These are phyloP conservation scores for Panicum hallii DNA, from an alignment of 202 grass and related monocot species.

Conservation along the genomic window DNA sequence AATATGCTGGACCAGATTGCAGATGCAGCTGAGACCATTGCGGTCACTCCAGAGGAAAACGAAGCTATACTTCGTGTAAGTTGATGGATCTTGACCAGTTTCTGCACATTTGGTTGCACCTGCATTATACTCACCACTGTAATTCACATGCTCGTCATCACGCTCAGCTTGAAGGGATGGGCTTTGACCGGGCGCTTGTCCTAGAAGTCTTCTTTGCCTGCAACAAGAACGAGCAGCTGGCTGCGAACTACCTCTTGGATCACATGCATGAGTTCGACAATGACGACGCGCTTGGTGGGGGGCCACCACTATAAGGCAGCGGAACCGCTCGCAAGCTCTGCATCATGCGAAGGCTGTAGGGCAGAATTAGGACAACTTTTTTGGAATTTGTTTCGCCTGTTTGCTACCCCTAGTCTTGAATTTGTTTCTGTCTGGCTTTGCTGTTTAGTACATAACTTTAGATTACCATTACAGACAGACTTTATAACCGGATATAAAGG, in stretches of 20 bases:
- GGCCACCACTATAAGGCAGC: constrained; percentile 35
- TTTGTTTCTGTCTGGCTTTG: constrained; percentile 38
- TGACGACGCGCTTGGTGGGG: constrained; percentile 32
- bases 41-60: constrained; percentile 84
- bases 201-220: constrained; percentile 91
- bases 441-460: constrained; percentile 54
- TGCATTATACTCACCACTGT: background rate
- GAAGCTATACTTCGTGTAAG: constrained; percentile 96
- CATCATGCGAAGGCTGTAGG: constrained; percentile 36
- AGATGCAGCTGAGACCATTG: constrained; percentile 68
- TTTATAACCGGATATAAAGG: constrained; percentile 44
- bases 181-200: constrained; percentile 80
- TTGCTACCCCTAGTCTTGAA: constrained; percentile 14
- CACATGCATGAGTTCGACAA: constrained; percentile 92
- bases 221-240: constrained; percentile 84
- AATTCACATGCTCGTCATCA: background rate
- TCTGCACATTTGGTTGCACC: background rate
- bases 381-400: constrained; percentile 42
- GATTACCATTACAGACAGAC: constrained; percentile 42
- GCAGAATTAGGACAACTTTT: constrained; percentile 45
- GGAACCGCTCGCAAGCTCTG: constrained; percentile 29
- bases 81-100: constrained; percentile 24
- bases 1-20: constrained; percentile 82
- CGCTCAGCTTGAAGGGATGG: constrained; percentile 88
- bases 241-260: constrained; percentile 90